Conservation (phyloP, 2,329 filamentous ascomycete species). For the Penicillium sp. region DNA sequence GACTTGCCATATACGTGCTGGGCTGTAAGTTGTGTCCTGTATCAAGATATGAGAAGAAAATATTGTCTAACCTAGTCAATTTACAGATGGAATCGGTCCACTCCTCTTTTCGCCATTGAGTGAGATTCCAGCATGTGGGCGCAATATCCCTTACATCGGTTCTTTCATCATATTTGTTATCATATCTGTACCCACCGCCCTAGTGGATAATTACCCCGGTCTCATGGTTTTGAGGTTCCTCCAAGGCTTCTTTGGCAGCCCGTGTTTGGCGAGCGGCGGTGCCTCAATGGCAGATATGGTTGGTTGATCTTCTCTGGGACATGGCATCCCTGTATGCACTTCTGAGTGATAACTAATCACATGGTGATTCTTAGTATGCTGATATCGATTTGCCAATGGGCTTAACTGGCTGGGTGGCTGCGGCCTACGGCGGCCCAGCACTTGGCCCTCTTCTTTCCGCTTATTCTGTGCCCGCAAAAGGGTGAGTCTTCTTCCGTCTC, state of each 20-base stretch:
- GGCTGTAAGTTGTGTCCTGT: neutral
- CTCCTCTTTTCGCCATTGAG: constrained; percentile 66
- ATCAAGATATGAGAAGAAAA: neutral
- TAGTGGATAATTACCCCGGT: constrained; percentile 62
- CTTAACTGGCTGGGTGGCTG: constrained; percentile 22
- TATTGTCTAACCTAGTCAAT: neutral
- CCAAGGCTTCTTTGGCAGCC: constrained; percentile 61
- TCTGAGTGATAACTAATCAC: neutral
- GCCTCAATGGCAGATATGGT: constrained; percentile 2
- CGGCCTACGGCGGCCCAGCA: constrained; percentile 44
- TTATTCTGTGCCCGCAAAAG: constrained; percentile 34
- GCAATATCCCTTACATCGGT: constrained; percentile 65
- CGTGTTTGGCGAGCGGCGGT: constrained; percentile 1
- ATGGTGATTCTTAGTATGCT: neutral
- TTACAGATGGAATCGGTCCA: constrained; percentile 47
- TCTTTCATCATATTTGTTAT: constrained; percentile 68
- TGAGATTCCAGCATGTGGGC: constrained; percentile 66
- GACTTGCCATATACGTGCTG: neutral
- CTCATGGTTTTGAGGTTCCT: constrained; percentile 66
- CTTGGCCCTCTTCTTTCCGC: constrained; percentile 48
- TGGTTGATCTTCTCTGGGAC: neutral
- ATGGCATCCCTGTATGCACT: too few species aligned
- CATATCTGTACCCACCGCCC: constrained; percentile 61
- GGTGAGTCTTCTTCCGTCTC: neutral
- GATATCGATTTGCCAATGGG: constrained; percentile 17